Percentiles rank a stretch among this genome's conserved stretches.
These are phyloP conservation scores for Syzygium aqueum DNA, from an alignment of 345 rosid genomes.

Conservation along the genomic window DNA sequence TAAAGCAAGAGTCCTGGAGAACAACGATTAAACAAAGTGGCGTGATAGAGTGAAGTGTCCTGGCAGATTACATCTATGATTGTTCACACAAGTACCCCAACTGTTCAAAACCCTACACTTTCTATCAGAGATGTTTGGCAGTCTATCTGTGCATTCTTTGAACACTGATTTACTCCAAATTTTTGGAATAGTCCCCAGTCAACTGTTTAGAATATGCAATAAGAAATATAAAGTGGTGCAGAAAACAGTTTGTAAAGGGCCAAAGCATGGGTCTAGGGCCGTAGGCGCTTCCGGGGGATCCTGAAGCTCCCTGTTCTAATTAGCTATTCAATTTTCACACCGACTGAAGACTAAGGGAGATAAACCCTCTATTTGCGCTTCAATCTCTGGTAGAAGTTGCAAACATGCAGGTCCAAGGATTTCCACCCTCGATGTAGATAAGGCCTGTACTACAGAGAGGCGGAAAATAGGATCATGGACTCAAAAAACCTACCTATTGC, in stretches of 20 bases:
- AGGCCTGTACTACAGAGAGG: not conserved
- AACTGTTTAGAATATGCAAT: not conserved
- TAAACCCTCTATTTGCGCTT: not conserved
- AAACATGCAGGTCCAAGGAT: not conserved
- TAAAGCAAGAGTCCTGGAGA: not conserved
- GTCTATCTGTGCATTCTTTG: not conserved
- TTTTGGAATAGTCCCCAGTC: not conserved
- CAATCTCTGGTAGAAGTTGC: not conserved
- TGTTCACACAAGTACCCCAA: not conserved
- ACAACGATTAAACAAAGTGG: not conserved
- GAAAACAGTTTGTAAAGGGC: not conserved
- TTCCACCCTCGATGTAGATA: not conserved
- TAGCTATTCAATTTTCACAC: not conserved
- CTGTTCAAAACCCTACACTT: not conserved
- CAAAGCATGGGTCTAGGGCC: not conserved
- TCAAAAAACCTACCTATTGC: constrained; percentile 41
- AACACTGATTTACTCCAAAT: not conserved
- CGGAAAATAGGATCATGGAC: not conserved
- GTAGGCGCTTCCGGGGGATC: not conserved
- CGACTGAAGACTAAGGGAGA: not conserved
- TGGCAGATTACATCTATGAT: not conserved
- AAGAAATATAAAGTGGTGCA: not conserved
- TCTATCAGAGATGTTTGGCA: not conserved
- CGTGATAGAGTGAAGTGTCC: not conserved
- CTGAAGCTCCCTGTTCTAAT: not conserved